Evolutionary conservation across 345 rosid species (phyloP), one percentile per base, ranked within the genome.

Genomic region (Raphanus sativus): DNA sequence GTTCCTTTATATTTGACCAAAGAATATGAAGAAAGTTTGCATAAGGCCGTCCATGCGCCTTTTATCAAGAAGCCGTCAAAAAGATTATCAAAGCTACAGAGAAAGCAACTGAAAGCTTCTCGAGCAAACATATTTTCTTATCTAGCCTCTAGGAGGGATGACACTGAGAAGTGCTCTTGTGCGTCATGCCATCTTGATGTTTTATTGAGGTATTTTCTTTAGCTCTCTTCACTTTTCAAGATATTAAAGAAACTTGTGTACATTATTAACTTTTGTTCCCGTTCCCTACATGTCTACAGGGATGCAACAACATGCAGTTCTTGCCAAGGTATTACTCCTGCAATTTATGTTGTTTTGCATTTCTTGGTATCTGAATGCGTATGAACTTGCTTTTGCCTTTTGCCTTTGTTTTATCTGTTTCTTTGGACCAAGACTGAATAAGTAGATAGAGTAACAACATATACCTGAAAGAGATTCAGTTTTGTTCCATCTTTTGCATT

Each of bases 281-380:
- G n/a, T n/a, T n/a, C 36, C 55, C 34, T 17, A 25, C 55, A 15
- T 73, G 70, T 74, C 42, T n/a, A 2, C 89, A 95, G 99, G 94
- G 80, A 83, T 81, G 81, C 90, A 4, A 87, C 90, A 63, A 90
- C 76, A 40, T 95, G 99, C 89, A 85, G 86, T 67, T 73, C 79
- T 68, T 95, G 99, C 83, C 88, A 75, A 89, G 99, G 99, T 95
- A 92, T n/a, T n/a, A n/a, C n/a, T n/a, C n/a, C n/a, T n/a, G n/a
- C n/a, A n/a, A n/a, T n/a, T n/a, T n/a, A n/a, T n/a, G n/a, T n/a
- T n/a, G n/a, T n/a, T n/a, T n/a, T n/a, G n/a, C n/a, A n/a, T n/a
- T n/a, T n/a, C n/a, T n/a, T n/a, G n/a, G n/a, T n/a, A n/a, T n/a
- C n/a, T n/a, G n/a, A n/a, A n/a, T n/a, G n/a, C n/a, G n/a, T n/a